Conservation (phyloP, 768 basidiomycete species). For the Strobilomyces dryophilus region DNA sequence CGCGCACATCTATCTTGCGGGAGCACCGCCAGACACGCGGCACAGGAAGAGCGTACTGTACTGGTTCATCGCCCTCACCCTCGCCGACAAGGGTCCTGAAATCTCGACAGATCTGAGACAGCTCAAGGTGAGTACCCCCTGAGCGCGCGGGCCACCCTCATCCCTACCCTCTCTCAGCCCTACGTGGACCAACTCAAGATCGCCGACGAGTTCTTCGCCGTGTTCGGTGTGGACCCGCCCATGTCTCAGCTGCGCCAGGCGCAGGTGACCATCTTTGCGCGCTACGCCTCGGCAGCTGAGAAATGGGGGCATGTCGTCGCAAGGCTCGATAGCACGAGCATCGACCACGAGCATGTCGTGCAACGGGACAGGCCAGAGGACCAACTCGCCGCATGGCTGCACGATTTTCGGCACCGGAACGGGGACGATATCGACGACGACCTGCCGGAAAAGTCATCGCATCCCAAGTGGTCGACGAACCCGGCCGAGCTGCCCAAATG, state of each 20-base stretch:
- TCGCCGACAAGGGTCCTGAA: conserved; percentile 49
- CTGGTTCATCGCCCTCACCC: conserved; percentile 53
- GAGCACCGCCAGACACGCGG: conserved; percentile 59
- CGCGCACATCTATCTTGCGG: conserved; percentile 47
- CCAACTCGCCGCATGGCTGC: conserved; percentile 56
- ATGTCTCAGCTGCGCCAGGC: conserved; percentile 51
- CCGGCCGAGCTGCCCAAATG: conserved; percentile 54
- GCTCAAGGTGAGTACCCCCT: conserved; percentile 37
- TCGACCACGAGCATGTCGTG: conserved; percentile 28
- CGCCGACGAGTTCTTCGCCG: conserved; percentile 48
- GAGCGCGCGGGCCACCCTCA: neutral
- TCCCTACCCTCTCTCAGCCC: conserved; percentile 20
- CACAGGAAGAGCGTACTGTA: conserved; percentile 57
- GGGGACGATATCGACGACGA: conserved; percentile 34
- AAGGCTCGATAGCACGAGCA: conserved; percentile 30
- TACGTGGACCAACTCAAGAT: conserved; percentile 42
- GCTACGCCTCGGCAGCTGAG: conserved; percentile 40
- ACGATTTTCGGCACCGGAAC: conserved; percentile 41
- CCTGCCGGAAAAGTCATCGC: conserved; percentile 29
- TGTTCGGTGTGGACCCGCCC: conserved; percentile 44
- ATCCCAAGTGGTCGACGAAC: conserved; percentile 46
- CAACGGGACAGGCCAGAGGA: conserved; percentile 45
- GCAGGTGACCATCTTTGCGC: conserved; percentile 46
- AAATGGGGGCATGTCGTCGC: conserved; percentile 46
- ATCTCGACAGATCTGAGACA: conserved; percentile 47